Conservation (phyloP, 208 protist genomes). For the Jaenimonas drosophilae region DNA sequence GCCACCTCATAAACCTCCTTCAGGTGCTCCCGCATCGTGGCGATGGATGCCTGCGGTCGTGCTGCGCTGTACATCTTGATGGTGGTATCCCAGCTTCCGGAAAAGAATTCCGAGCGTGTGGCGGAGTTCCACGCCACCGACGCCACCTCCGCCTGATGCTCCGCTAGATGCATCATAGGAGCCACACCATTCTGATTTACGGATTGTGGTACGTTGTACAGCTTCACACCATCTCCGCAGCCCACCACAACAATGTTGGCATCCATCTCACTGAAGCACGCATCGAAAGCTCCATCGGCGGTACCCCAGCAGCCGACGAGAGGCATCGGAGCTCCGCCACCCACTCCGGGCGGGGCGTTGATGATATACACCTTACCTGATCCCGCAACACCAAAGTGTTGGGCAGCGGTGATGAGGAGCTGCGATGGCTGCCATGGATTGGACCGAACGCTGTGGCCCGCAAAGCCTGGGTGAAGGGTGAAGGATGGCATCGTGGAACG, state of each 20-base stretch:
- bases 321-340: conserved; percentile 30
- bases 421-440: conserved; percentile 80
- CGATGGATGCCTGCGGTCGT: conserved; percentile 38
- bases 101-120: conserved; percentile 65
- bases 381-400: conserved; percentile 84
- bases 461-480: conserved; percentile 77
- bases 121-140: conserved; percentile 66
- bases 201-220: conserved; percentile 70
- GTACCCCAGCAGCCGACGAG: conserved; percentile 79
- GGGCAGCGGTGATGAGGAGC: conserved; percentile 56
- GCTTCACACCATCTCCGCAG: conserved; percentile 83
- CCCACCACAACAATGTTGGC: conserved; percentile 66
- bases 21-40: conserved; percentile 72
- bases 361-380: conserved; percentile 87
- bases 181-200: conserved; percentile 67
- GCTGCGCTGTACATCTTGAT: conserved; percentile 73
- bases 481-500: conserved; percentile 69
- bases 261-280: conserved; percentile 75
- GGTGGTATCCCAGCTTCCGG: conserved; percentile 75
- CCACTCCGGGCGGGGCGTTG: conserved; percentile 43
- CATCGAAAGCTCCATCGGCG: conserved; percentile 76
- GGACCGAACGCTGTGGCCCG: conserved; percentile 63
- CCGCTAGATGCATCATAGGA: conserved; percentile 60
- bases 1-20: conserved; percentile 89
- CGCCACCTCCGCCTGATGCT: conserved; percentile 78